Evolutionary conservation across 345 rosid genomes (phyloP).

Genomic region (Rhodomyrtus tomentosa): DNA sequence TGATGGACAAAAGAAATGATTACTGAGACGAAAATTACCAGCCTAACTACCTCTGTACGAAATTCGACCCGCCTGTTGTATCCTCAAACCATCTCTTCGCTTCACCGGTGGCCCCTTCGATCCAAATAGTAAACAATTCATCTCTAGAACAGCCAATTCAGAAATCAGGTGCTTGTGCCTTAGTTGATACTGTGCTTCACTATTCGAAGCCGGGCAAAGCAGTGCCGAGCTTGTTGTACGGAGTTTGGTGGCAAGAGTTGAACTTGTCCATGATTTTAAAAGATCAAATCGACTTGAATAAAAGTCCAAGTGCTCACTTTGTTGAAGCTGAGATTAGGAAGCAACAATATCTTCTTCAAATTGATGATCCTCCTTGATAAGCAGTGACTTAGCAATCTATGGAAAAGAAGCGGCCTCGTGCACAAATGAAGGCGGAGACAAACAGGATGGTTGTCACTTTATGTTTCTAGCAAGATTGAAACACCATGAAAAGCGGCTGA

Average conservation of each 20-base stretch:
- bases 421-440: background rate
- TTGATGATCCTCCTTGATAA: background rate
- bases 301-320: background rate
- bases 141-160: background rate
- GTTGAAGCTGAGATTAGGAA: background rate
- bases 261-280: background rate
- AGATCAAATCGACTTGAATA: background rate
- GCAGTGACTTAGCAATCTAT: background rate
- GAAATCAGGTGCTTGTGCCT: background rate
- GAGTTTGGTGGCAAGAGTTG: background rate
- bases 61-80: background rate
- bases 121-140: background rate
- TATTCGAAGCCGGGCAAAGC: background rate
- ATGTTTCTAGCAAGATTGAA: background rate
- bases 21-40: background rate
- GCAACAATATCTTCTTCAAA: background rate
- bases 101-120: background rate
- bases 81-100: background rate
- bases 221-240: background rate
- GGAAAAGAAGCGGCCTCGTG: background rate
- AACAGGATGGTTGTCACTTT: background rate
- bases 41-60: background rate
- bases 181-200: background rate
- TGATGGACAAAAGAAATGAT: background rate
- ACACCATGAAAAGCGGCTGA: background rate